Evolutionary conservation across 2,329 filamentous ascomycete species (phyloP), one percentile per base, ranked within the genome.

Genomic region (Fusarium multiceps): DNA sequence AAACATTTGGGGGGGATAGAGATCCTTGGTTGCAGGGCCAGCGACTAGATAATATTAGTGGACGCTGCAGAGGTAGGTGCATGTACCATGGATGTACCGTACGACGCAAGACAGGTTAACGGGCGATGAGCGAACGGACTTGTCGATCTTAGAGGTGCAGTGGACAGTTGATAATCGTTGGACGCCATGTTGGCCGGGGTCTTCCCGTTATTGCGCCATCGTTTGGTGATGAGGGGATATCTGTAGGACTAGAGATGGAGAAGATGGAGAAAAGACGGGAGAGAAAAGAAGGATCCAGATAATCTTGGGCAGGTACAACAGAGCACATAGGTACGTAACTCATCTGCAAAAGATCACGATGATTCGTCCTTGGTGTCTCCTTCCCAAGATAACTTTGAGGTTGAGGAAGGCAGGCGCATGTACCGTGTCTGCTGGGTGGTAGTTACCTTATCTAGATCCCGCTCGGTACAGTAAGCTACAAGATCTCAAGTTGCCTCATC

Each of bases 401-500:
- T 20, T 18, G 23, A 12, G 48, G 30, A 12, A 56, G 23, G 43
- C 27, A 56, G 30, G 28, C 34, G 47, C 34, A 20, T 47, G n/a
- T 55, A 55, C 40, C 37, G 20, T 20, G 25, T 18, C 12, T 7
- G 13, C 28, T 42, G 49, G 49, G n/a, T 21, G 18, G n/a, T 53
- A 18, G 34, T 42, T 63, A 63, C 27, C 27, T 62, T 37, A 54
- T 63, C 58, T 64, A 70, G 67, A 70, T 70, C 67, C 63, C 68
- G 51, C 55, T 51, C 41, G 49, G 56, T 54, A 57, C 64, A 53
- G 68, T 59, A 71, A 71, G 49, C 59, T 62, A 57, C 63, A 59
- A 71, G 68, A 70, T 70, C 59, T 63, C 55, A 49, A 65, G 43
- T 68, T 71, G 50, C 68, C 58, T 71, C 63, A 68, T 70, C 50